A percentile compares a stretch with the other conserved stretches of the same genome.
These are phyloP conservation scores for Fusarium sp. DNA, from an alignment of 2,329 filamentous ascomycete genomes.

Conservation along the genomic window DNA sequence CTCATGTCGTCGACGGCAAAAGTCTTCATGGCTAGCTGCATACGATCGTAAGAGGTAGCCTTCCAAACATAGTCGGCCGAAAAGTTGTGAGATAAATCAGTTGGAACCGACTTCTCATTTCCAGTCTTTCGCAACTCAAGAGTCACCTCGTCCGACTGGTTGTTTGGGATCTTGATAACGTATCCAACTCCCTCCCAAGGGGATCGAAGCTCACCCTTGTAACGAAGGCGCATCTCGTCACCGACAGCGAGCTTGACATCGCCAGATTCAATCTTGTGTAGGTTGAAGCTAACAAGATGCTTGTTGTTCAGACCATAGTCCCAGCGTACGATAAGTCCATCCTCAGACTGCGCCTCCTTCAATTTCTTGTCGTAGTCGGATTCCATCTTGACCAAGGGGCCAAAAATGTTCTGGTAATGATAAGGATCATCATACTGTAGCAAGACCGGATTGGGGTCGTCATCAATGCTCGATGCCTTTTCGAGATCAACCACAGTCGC, in stretches of 20 bases:
- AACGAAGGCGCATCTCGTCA: slow-evolving; percentile 98
- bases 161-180: slow-evolving; percentile 99
- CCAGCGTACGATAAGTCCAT: slow-evolving; percentile 95
- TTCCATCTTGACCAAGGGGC: slow-evolving; percentile 97
- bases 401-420: slow-evolving; percentile 99
- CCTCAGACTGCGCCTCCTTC: slow-evolving; percentile 98
- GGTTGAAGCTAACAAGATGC: slow-evolving; percentile 93
- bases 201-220: slow-evolving; percentile 92
- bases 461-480: slow-evolving; percentile 91
- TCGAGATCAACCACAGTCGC: slow-evolving; percentile 94
- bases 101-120: slow-evolving; percentile 96
- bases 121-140: slow-evolving; percentile 95
- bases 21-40: slow-evolving; percentile 99
- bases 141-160: slow-evolving; percentile 97
- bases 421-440: slow-evolving; percentile 97
- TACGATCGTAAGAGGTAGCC: slow-evolving; percentile 98
- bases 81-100: slow-evolving; percentile 97
- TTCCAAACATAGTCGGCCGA: slow-evolving; percentile 99
- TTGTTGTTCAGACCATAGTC: slow-evolving; percentile 97
- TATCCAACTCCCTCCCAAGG: slow-evolving; percentile 99
- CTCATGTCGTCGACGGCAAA: slow-evolving; percentile 99
- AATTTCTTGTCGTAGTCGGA: slow-evolving; percentile 99
- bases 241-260: slow-evolving; percentile 98
- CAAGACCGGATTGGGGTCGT: slow-evolving; percentile 93
- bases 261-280: slow-evolving; percentile 96